phyloP scores from a whole-genome alignment of 192 early-diverging fungal genomes.

The Powellomyces hirtus region DNA sequence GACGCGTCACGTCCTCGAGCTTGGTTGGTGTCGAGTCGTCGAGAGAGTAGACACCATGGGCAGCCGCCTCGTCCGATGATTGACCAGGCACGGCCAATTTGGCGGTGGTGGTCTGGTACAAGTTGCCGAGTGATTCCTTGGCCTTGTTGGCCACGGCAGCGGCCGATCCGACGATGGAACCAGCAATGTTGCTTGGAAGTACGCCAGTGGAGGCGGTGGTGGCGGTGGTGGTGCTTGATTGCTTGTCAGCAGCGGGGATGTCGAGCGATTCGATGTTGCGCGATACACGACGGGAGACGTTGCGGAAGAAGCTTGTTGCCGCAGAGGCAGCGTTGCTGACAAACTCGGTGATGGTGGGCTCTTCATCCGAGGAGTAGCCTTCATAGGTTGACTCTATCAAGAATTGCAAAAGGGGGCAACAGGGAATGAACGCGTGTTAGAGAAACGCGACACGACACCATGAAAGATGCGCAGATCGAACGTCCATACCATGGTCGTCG shows the following conservation, averaged over 20 bases:
- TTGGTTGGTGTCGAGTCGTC: too few relatives aligned
- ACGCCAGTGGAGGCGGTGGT: background rate
- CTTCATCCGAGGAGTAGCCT: conserved; percentile 7
- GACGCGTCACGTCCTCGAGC: too few relatives aligned
- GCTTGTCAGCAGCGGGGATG: background rate
- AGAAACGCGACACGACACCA: too few relatives aligned
- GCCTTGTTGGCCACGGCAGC: background rate
- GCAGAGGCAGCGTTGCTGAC: conserved; percentile 5
- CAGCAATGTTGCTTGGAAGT: background rate
- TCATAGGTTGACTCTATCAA: too few relatives aligned
- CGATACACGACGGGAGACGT: conserved; percentile 5
- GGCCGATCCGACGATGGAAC: background rate
- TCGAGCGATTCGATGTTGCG: background rate
- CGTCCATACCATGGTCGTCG: too few relatives aligned
- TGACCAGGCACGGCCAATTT: too few relatives aligned
- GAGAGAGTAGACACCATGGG: too few relatives aligned
- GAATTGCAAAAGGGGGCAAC: too few relatives aligned
- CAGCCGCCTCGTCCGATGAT: too few relatives aligned
- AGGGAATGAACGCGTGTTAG: too few relatives aligned
- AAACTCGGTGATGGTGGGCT: conserved; percentile 1
- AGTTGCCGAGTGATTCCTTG: background rate
- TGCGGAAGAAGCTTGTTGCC: conserved; percentile 2
- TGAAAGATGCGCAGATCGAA: too few relatives aligned
- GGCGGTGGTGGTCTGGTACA: too few relatives aligned
- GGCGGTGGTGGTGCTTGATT: background rate